Evolutionary conservation across 768 basidiomycete species (phyloP).

Genomic region (Boletus rubropictus): DNA sequence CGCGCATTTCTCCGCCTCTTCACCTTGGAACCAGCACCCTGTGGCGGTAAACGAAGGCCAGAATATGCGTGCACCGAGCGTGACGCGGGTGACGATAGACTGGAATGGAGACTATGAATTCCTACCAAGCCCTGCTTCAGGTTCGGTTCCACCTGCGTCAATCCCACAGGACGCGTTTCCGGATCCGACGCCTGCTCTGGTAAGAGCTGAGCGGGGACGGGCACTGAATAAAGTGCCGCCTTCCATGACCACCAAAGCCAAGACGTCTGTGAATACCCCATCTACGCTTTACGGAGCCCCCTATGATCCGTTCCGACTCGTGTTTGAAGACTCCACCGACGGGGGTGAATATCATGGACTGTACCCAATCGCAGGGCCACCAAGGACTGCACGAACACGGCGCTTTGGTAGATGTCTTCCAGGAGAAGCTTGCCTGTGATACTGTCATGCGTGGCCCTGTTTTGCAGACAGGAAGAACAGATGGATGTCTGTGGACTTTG

Average conservation of each 20-base stretch:
- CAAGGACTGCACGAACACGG: constrained; percentile 5
- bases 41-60: neutral
- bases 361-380: constrained; percentile 8
- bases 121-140: constrained; percentile 1
- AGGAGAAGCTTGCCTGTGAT: constrained; percentile 10
- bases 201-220: neutral
- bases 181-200: constrained; percentile 12
- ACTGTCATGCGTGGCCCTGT: neutral
- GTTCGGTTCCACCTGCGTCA: constrained; percentile 1
- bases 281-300: constrained; percentile 4
- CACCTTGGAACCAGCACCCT: neutral
- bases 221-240: neutral
- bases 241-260: neutral
- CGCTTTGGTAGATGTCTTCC: constrained; percentile 16
- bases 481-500: neutral
- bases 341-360: neutral
- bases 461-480: neutral
- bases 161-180: constrained; percentile 22
- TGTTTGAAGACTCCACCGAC: constrained; percentile 5
- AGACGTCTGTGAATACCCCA: neutral
- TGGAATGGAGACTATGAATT: constrained; percentile 21
- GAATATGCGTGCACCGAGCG: neutral
- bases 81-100: constrained; percentile 9
- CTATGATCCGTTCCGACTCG: constrained; percentile 21
- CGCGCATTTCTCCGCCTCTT: neutral